phyloP scores from a whole-genome alignment of 2,329 filamentous ascomycete species.

The Neofusicoccum parvum region DNA sequence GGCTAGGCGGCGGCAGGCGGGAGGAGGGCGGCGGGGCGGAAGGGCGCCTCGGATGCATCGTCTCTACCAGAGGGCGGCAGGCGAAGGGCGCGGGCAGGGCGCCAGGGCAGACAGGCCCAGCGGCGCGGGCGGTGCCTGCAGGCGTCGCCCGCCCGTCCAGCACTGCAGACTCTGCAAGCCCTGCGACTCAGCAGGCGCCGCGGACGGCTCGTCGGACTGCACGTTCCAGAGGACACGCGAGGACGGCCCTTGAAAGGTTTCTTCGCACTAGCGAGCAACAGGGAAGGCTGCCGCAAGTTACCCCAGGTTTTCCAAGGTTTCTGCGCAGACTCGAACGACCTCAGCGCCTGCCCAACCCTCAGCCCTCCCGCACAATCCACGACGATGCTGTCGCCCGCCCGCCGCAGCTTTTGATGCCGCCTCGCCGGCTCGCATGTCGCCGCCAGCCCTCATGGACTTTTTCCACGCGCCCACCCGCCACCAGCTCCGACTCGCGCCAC shows the following conservation, averaged over 20 bases:
- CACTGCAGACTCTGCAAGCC: background rate
- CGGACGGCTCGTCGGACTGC: background rate
- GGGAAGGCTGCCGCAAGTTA: slow-evolving; percentile 16
- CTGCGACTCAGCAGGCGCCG: slow-evolving; percentile 6
- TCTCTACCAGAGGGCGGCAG: background rate
- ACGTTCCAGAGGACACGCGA: slow-evolving; percentile 16
- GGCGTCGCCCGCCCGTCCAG: background rate
- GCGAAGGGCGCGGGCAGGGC: background rate
- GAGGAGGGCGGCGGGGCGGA: background rate
- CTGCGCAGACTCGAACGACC: slow-evolving; percentile 14
- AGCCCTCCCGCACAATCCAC: background rate
- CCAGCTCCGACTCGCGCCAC: slow-evolving; percentile 6
- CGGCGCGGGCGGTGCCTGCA: slow-evolving; percentile 14
- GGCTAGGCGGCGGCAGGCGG: background rate
- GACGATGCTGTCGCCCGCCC: background rate
- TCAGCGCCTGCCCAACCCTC: background rate
- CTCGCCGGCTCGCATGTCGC: slow-evolving; percentile 8
- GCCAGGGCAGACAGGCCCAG: slow-evolving; percentile 1
- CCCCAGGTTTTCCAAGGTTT: slow-evolving; percentile 20
- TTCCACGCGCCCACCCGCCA: slow-evolving; percentile 2
- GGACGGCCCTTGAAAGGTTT: slow-evolving; percentile 18
- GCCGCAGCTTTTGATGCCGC: slow-evolving; percentile 6
- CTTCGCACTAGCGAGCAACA: slow-evolving; percentile 18
- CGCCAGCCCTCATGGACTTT: slow-evolving; percentile 20
- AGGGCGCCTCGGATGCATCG: slow-evolving; percentile 1